Evolutionary conservation across 2,329 filamentous ascomycete genomes (phyloP).

Genomic region (Bimuria novae-zelandiae): DNA sequence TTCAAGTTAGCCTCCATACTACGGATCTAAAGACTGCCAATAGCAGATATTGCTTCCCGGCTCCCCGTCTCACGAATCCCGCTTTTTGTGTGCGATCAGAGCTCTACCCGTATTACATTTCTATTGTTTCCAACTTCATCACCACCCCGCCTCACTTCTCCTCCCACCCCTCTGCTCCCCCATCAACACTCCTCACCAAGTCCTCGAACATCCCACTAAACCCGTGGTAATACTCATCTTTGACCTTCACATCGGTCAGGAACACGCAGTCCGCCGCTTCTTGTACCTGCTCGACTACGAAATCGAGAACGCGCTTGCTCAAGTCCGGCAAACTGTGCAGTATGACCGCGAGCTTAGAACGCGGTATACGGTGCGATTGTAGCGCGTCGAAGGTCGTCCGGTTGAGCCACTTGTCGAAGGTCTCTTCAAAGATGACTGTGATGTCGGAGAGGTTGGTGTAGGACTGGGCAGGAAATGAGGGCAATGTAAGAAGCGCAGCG

Average conservation of each 20-base stretch:
- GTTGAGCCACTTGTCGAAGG: constrained; percentile 34
- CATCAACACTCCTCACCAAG: constrained; percentile 28
- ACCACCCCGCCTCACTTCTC: too few relatives aligned
- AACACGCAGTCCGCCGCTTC: constrained; percentile 39
- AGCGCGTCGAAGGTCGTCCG: constrained; percentile 26
- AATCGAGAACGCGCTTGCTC: constrained; percentile 28
- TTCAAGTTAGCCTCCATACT: too few relatives aligned
- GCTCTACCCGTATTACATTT: too few relatives aligned
- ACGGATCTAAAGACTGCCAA: too few relatives aligned
- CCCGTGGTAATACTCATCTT: constrained; percentile 36
- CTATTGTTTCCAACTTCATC: too few relatives aligned
- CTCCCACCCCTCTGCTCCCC: constrained; percentile 6
- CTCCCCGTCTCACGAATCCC: too few relatives aligned
- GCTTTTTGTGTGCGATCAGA: too few relatives aligned
- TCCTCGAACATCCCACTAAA: constrained; percentile 31
- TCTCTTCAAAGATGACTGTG: constrained; percentile 40
- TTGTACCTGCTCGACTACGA: constrained; percentile 35
- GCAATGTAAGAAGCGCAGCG: constrained; percentile 22
- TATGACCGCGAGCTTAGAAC: constrained; percentile 32
- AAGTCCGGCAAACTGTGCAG: constrained; percentile 34
- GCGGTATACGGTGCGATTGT: constrained; percentile 21
- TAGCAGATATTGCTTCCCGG: too few relatives aligned
- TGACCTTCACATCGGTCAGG: constrained; percentile 26
- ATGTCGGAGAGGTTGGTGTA: constrained; percentile 39
- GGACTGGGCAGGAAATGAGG: constrained; percentile 17